A percentile compares a stretch with the other conserved stretches of the same genome.
Conservation (phyloP, 805 yeast species). For the Saturnispora sekii region DNA sequence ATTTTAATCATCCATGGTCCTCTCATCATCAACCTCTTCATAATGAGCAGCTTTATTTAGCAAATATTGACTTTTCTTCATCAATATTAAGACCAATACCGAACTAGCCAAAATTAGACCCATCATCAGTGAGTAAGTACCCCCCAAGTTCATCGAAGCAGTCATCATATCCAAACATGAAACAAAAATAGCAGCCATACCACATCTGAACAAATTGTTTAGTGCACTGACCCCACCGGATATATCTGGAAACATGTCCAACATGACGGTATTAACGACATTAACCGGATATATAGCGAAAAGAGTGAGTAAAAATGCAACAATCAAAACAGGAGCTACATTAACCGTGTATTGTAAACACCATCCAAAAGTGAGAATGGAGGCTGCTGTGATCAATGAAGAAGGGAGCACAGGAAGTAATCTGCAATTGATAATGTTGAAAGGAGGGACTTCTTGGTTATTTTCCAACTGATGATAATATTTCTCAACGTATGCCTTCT, state of each 20-base stretch:
- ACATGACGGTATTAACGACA: conserved; percentile 51
- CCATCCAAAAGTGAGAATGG: conserved; percentile 59
- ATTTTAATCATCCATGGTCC: no score
- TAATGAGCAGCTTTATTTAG: no score
- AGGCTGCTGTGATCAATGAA: conserved; percentile 25
- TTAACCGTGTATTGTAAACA: conserved; percentile 28
- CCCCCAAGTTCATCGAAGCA: conserved; percentile 50
- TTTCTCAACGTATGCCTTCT: conserved; percentile 23
- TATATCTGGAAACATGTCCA: conserved; percentile 59
- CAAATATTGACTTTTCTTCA: not conserved
- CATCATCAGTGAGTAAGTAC: conserved; percentile 57
- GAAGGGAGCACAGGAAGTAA: not conserved
- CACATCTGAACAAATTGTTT: conserved; percentile 63
- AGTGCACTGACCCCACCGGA: conserved; percentile 67
- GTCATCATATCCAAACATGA: conserved; percentile 58
- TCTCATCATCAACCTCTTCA: no score
- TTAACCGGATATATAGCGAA: conserved; percentile 47
- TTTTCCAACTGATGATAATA: conserved; percentile 8
- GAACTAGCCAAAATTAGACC: not conserved
- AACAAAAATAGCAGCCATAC: conserved; percentile 54
- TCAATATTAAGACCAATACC: not conserved
- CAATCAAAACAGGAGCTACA: conserved; percentile 32
- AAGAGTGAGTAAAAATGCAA: conserved; percentile 45
- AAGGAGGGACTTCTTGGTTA: not conserved
- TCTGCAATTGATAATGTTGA: conserved; percentile 4